Evolutionary conservation across 2,329 filamentous ascomycete species (phyloP).

Genomic region (Beauveria sp.): DNA sequence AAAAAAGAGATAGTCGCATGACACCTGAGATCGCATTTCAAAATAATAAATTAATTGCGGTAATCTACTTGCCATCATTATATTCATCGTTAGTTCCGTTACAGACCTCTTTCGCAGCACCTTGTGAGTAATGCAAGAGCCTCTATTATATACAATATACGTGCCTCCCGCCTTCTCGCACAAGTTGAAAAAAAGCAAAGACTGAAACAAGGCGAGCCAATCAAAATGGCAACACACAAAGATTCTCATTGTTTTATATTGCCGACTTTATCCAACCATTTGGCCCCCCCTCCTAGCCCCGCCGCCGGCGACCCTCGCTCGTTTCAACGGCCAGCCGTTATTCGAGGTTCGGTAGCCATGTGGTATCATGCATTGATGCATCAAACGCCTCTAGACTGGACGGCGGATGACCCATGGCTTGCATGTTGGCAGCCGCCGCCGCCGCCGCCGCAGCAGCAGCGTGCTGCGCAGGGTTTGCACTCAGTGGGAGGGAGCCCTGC

Average conservation of each 20-base stretch:
- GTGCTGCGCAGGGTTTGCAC: neutral
- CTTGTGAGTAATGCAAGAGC: neutral
- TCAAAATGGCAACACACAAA: neutral
- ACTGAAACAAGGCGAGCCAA: neutral
- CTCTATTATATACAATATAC: neutral
- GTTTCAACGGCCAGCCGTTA: constrained; percentile 14
- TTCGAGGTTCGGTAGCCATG: constrained; percentile 30
- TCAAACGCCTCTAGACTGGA: constrained; percentile 25
- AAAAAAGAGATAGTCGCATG: neutral
- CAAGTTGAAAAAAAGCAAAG: neutral
- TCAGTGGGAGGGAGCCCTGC: neutral
- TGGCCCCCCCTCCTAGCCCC: neutral
- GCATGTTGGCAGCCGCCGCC: constrained; percentile 2
- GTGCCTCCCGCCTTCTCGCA: neutral
- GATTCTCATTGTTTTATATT: neutral
- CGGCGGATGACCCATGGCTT: constrained; percentile 16
- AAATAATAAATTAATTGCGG: neutral
- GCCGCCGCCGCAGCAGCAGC: neutral
- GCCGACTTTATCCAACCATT: neutral
- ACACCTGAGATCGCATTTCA: neutral
- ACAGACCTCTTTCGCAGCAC: no score
- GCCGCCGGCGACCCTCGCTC: neutral
- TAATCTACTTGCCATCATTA: neutral
- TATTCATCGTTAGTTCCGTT: neutral
- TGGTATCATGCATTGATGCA: constrained; percentile 23